A percentile compares a stretch with the other conserved stretches of the same genome.
phyloP scores from a whole-genome alignment of 2,329 filamentous ascomycete genomes.

The Trichocomaceae sp. region DNA sequence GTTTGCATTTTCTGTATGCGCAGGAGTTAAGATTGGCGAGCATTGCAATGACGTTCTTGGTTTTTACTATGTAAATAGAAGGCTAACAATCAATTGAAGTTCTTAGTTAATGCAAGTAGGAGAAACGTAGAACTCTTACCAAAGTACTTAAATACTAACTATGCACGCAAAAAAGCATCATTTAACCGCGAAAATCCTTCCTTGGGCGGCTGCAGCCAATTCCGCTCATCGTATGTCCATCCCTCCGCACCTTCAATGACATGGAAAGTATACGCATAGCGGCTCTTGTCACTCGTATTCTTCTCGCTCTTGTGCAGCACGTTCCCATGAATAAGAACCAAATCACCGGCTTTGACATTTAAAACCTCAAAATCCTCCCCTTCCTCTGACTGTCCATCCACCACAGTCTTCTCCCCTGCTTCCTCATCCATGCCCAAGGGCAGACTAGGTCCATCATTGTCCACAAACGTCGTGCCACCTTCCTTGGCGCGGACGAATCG shows the following conservation, averaged over 20 bases:
- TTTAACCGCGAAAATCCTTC: constrained; percentile 67
- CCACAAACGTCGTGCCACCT: constrained; percentile 60
- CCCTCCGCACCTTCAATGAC: constrained; percentile 74
- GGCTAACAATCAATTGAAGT: constrained; percentile 7
- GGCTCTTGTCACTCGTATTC: constrained; percentile 76
- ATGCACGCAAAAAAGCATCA: constrained; percentile 3
- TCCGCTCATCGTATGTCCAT: constrained; percentile 68
- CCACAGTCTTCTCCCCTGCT: constrained; percentile 26
- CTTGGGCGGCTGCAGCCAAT: constrained; percentile 84
- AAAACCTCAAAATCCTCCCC: constrained; percentile 63
- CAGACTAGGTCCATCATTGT: constrained; percentile 61
- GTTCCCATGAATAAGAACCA: constrained; percentile 95
- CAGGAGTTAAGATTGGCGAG: neutral
- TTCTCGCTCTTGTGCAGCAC: constrained; percentile 92
- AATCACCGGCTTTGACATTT: constrained; percentile 81
- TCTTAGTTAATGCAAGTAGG: constrained; percentile 10
- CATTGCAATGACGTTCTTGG: neutral
- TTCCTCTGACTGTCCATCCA: constrained; percentile 30
- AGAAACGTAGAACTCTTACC: too few relatives aligned
- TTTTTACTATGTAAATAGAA: neutral
- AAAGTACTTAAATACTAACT: too few relatives aligned
- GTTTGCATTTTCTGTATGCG: neutral
- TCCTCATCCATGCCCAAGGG: constrained; percentile 48
- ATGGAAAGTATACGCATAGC: constrained; percentile 97
- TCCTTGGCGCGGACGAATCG: constrained; percentile 58